phyloP scores from a whole-genome alignment of 202 grass and related monocot genomes.

The Zizania palustris region DNA sequence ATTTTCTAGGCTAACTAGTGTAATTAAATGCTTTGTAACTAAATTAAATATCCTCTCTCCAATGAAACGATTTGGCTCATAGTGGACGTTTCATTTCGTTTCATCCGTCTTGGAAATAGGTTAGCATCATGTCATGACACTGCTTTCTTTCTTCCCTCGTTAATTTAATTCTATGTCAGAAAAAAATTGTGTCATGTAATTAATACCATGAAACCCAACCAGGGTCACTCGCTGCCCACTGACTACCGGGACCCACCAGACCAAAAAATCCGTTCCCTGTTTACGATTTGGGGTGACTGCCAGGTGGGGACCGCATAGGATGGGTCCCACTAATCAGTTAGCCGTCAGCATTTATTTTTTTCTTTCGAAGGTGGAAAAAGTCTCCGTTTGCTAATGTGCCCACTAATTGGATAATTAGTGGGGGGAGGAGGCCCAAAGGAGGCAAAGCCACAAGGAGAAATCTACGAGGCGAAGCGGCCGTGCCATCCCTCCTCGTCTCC shows the following conservation, averaged over 20 bases:
- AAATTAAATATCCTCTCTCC: too few relatives aligned
- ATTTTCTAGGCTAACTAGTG: too few relatives aligned
- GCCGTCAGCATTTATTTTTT: conserved; percentile 3
- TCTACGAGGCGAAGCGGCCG: conserved; percentile 23
- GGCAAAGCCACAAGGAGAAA: neutral
- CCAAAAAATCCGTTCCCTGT: neutral
- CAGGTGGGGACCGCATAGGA: neutral
- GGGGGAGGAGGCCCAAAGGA: neutral
- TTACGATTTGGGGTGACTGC: neutral
- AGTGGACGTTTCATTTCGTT: too few relatives aligned
- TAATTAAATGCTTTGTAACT: too few relatives aligned
- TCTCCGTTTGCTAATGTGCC: conserved; percentile 11
- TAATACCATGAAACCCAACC: too few relatives aligned
- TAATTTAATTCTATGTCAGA: too few relatives aligned
- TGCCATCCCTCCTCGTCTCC: neutral
- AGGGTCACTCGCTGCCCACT: neutral
- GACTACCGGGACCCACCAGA: neutral
- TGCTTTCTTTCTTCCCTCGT: too few relatives aligned
- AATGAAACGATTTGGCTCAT: too few relatives aligned
- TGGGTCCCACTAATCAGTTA: conserved; percentile 6
- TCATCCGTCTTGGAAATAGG: too few relatives aligned
- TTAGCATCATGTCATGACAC: too few relatives aligned
- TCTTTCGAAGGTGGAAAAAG: neutral
- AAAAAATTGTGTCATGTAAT: too few relatives aligned
- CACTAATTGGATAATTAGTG: conserved; percentile 33